Evolutionary conservation across 2,329 filamentous ascomycete genomes (phyloP).

Genomic region (Cytospora paraplurivora): DNA sequence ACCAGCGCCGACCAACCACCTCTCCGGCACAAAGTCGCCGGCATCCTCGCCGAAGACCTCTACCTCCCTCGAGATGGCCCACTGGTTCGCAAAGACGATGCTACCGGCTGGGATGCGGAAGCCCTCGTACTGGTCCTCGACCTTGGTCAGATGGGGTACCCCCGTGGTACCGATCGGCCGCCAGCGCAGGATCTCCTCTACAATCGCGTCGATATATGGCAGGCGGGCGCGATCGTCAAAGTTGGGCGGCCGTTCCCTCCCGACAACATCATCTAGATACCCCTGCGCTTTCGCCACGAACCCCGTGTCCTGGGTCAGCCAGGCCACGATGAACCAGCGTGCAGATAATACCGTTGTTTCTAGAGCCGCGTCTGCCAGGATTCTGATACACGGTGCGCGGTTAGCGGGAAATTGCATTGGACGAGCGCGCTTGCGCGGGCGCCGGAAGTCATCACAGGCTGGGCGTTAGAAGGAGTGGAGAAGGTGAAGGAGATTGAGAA

Average conservation of each 20-base stretch:
- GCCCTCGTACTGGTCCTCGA: conserved; percentile 29
- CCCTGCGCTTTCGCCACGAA: conserved; percentile 33
- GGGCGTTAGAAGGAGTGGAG: too few relatives aligned
- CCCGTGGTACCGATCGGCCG: conserved; percentile 36
- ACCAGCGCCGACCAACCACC: conserved; percentile 14
- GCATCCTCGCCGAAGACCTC: conserved; percentile 18
- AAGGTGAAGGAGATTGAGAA: too few relatives aligned
- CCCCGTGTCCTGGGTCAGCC: conserved; percentile 6
- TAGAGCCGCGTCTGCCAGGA: conserved; percentile 15
- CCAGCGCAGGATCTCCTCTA: conserved; percentile 35
- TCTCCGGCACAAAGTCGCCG: conserved; percentile 27
- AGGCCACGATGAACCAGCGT: conserved; percentile 19
- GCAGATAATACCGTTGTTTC: conserved; percentile 12
- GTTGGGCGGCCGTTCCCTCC: conserved; percentile 35
- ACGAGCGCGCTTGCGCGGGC: too few relatives aligned
- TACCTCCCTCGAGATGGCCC: conserved; percentile 25
- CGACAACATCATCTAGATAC: conserved; percentile 37
- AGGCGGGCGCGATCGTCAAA: conserved; percentile 33
- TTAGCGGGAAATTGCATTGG: too few relatives aligned
- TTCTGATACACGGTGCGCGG: neutral
- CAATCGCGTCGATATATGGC: conserved; percentile 35
- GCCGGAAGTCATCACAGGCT: too few relatives aligned
- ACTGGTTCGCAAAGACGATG: conserved; percentile 25
- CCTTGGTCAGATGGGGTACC: conserved; percentile 40
- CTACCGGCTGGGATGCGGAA: conserved; percentile 30